These are phyloP conservation scores for Mortierella sp. DNA, from an alignment of 371 early-diverging fungal species.

Conservation along the genomic window DNA sequence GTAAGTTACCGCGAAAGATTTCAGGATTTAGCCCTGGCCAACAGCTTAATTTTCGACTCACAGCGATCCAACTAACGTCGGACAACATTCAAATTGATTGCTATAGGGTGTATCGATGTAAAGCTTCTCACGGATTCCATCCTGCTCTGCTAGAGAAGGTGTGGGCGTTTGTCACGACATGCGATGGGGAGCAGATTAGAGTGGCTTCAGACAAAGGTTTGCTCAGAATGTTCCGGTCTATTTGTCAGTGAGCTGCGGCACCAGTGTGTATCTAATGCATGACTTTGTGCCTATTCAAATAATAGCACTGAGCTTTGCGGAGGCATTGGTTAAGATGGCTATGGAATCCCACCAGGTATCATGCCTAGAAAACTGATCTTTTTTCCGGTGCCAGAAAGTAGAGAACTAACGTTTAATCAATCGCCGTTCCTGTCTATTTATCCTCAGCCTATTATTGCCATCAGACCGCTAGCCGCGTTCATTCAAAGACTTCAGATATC, in stretches of 20 bases:
- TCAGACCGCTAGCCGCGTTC: slow-evolving; percentile 56
- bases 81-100: not conserved
- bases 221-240: no score
- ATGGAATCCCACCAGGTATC: slow-evolving; percentile 42
- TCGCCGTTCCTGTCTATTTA: not conserved
- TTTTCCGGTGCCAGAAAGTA: not conserved
- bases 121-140: slow-evolving; percentile 50
- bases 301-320: slow-evolving; percentile 60
- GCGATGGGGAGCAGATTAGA: slow-evolving; percentile 59
- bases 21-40: no score
- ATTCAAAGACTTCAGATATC: slow-evolving; percentile 56
- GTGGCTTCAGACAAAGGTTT: slow-evolving; percentile 60
- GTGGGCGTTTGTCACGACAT: slow-evolving; percentile 61
- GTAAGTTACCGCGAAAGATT: no score
- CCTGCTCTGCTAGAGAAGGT: slow-evolving; percentile 42
- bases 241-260: no score
- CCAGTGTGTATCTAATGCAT: no score
- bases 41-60: no score
- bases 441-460: slow-evolving; percentile 58
- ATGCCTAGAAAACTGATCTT: slow-evolving; percentile 12
- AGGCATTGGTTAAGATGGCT: slow-evolving; percentile 60
- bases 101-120: slow-evolving; percentile 42
- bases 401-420: not conserved
- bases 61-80: no score
- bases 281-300: not conserved